These are phyloP conservation scores for Daldinia bambusicola DNA, from an alignment of 495 filamentous ascomycete species.

Conservation along the genomic window DNA sequence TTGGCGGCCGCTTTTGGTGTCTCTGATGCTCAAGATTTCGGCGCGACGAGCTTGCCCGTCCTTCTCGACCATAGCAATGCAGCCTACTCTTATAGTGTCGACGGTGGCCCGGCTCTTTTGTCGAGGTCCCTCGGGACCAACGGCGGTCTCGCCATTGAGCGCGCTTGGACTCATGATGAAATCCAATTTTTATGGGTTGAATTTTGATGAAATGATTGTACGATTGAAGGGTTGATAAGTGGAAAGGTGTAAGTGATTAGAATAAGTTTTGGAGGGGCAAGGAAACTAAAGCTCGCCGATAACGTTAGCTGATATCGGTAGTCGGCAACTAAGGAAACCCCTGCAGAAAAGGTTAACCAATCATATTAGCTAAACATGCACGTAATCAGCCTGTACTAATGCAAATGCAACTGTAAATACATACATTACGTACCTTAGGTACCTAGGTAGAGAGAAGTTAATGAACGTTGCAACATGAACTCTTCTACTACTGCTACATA, in stretches of 20 bases:
- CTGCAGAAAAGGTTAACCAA: constrained; percentile 2
- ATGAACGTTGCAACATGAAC: not conserved
- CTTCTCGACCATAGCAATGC: constrained; percentile 62
- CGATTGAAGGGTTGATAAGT: constrained; percentile 3
- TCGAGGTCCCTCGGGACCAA: constrained; percentile 62
- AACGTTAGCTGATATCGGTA: constrained; percentile 25
- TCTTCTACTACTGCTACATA: not conserved
- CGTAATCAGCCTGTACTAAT: not conserved
- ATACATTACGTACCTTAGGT: not conserved
- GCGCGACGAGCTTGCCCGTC: constrained; percentile 89
- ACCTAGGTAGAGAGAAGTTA: not conserved
- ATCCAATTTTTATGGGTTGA: constrained; percentile 18
- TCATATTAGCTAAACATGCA: not conserved
- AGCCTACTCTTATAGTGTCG: constrained; percentile 71
- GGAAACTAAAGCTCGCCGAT: constrained; percentile 17
- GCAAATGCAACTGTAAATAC: not conserved
- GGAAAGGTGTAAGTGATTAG: constrained; percentile 6
- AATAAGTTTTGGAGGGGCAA: constrained; percentile 42
- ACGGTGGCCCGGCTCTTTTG: constrained; percentile 82
- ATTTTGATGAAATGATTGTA: constrained; percentile 38
- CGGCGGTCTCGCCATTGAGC: constrained; percentile 54
- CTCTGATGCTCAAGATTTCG: constrained; percentile 89
- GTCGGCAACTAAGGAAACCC: constrained; percentile 21
- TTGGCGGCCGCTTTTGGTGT: constrained; percentile 81
- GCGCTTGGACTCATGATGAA: constrained; percentile 57